A percentile compares a stretch with the other conserved stretches of the same genome.
phyloP scores from a whole-genome alignment of 2,329 filamentous ascomycete species.

The Colletotrichum sp. region DNA sequence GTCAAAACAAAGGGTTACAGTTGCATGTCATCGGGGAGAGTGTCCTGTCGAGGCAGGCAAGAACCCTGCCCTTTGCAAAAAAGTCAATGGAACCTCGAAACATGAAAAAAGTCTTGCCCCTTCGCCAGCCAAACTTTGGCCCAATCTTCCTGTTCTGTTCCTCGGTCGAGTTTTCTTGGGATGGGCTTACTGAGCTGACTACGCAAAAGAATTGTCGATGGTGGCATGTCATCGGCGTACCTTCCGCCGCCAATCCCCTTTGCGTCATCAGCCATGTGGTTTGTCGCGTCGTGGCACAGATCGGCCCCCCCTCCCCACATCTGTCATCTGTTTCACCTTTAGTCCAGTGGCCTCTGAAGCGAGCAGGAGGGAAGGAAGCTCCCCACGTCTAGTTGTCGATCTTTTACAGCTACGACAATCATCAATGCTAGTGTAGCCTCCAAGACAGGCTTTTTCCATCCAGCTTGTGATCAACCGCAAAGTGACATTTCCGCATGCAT shows the following conservation, averaged over 20 bases:
- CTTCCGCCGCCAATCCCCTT: not conserved
- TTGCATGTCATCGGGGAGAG: not conserved
- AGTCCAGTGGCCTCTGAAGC: not conserved
- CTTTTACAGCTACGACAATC: not conserved
- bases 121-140: not conserved
- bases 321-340: conserved; percentile 19
- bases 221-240: not conserved
- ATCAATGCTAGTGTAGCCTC: not conserved
- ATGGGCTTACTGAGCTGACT: not conserved
- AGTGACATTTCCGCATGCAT: not conserved
- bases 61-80: not conserved
- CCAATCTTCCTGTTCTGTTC: not conserved
- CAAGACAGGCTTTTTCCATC: not conserved
- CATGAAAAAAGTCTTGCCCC: not conserved
- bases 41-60: not conserved
- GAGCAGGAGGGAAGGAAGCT: not conserved
- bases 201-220: not conserved
- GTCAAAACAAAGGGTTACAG: not conserved
- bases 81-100: not conserved
- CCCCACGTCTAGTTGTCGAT: not conserved
- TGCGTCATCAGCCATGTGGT: conserved; percentile 19
- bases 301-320: conserved; percentile 6
- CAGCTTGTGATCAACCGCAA: not conserved
- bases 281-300: conserved; percentile 5
- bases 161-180: not conserved